Evolutionary conservation across 257 asterid species (phyloP), one percentile per base, ranked within the genome.

Genomic region (Rehmannia glutinosa): DNA sequence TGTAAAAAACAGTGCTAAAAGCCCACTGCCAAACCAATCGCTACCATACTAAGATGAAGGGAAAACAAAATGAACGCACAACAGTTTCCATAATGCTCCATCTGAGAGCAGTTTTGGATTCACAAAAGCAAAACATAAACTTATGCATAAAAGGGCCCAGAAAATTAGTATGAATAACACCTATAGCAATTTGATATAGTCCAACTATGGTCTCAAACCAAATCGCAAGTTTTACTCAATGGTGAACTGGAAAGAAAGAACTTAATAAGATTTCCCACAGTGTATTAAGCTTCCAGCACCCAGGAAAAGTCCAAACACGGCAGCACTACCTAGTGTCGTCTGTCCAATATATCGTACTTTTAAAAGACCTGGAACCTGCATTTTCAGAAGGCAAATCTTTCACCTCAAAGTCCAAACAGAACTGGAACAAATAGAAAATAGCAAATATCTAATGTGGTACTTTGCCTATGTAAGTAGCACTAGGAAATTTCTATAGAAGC

Each of bases 281-380:
- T 90, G 93, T 74, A 90, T 90, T 74, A 90, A 85, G 79, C 96
- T 86, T 79, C 94, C 94, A 46, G 96, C 96, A 10, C 94, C 91
- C 72, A 89, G 72, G 80, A 89, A 86, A 59, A 89, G 96, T 57
- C 96, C 96, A 69, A 86, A 89, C 4, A 89, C 74, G 7, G 96
- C 96, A 62, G 97, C 97, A 74, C 97, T 85, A 42, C 95, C 93
- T 4, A 87, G 53, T 0, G 97, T 87, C 0, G 93, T 87, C 73
- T 87, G 93, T 35, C 97, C 97, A 61, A 85, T 90, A 45, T 90
- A 73, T 46, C 97, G 81, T 60, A 90, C 87, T 80, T 90, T 90
- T 38, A 87, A 65, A 16, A 87, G 73, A 23, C 93, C 95, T 1
- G 97, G 97, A 72, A 87, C 87, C 96, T 89, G 90, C 75, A 82